Evolutionary conservation across 306 rosid species (phyloP), one percentile per base, ranked within the genome.

Genomic region (Pyrus communis): DNA sequence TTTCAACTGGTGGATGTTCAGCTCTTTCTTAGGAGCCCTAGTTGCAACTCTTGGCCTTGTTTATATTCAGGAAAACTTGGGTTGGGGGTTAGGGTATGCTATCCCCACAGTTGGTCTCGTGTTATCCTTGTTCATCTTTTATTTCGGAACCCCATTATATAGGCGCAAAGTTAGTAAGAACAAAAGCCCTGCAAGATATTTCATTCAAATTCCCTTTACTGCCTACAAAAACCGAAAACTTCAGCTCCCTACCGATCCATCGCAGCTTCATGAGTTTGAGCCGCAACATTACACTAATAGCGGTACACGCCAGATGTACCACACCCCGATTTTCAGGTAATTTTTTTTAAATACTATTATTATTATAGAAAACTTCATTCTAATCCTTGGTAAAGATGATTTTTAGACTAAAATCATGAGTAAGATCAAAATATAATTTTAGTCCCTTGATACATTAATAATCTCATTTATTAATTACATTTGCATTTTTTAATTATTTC

Each of bases 1-100:
- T 84, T 92, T 92, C 89, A 92, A 90, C 77, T 92, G 96, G 96
- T 92, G 97, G 96, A 76, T 84, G 79, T 92, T 88, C 81, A 87
- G 86, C 83, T 71, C 89, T 46, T 85, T 85, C 80, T 74, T 85
- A 27, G 97, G 96, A 2, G 86, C 86, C 57, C 68, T 92, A 8
- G 15, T 77, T 18, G 97, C 96, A 54, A 87, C 93, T 3, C 38
- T 84, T n/a, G 82, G 90, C 33, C 83, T 92, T 33, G 93, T 89
- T 70, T 92, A 92, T 82, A 83, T 92, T 65, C 90, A 92, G 81
- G 97, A 92, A 79, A 92, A 85, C 60, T 67, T 84, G 75, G 95
- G 97, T 11, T 89, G 97, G 97, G 96, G 87, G 22, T 82, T 87
- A 27, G 97, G 91, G 6, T 92, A 89, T 71, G 91, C 87, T 8